A percentile compares a stretch with the other conserved stretches of the same genome.
phyloP scores from a whole-genome alignment of 2,329 filamentous ascomycete species.

The Sporothrix dimorphospora region DNA sequence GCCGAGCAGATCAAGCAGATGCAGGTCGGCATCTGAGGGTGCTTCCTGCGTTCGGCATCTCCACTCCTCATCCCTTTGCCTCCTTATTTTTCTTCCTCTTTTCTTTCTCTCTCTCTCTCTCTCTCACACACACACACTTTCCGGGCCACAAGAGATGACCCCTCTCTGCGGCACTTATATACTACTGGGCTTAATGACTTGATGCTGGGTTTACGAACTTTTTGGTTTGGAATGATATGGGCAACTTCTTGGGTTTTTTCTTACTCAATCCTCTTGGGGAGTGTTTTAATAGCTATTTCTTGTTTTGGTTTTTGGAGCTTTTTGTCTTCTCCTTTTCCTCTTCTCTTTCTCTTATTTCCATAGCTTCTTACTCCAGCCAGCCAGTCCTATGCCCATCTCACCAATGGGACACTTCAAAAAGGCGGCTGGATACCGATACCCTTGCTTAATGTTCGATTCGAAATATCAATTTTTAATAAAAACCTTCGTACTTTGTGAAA shows the following conservation, averaged over 20 bases:
- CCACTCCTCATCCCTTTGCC: not conserved
- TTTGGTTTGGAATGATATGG: constrained; percentile 22
- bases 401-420: constrained; percentile 8
- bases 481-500: not conserved
- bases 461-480: not conserved
- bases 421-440: constrained; percentile 31
- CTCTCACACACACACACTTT: too few relatives aligned
- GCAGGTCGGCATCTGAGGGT: constrained; percentile 34
- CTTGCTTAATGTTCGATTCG: constrained; percentile 20
- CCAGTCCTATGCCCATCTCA: not conserved
- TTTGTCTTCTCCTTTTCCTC: constrained; percentile 8
- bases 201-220: constrained; percentile 19
- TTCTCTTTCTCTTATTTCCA: constrained; percentile 15
- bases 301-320: constrained; percentile 8
- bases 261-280: not conserved
- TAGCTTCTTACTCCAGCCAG: constrained; percentile 23
- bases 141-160: not conserved
- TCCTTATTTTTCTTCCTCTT: not conserved
- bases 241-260: not conserved
- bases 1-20: constrained; percentile 64
- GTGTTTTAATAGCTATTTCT: constrained; percentile 24
- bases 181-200: constrained; percentile 27
- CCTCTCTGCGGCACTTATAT: constrained; percentile 20
- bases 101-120: not conserved
- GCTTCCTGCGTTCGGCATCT: not conserved